Evolutionary conservation across 78 protist species (phyloP).

Genomic region (slime mould (Dictyostelium discoideum)): DNA sequence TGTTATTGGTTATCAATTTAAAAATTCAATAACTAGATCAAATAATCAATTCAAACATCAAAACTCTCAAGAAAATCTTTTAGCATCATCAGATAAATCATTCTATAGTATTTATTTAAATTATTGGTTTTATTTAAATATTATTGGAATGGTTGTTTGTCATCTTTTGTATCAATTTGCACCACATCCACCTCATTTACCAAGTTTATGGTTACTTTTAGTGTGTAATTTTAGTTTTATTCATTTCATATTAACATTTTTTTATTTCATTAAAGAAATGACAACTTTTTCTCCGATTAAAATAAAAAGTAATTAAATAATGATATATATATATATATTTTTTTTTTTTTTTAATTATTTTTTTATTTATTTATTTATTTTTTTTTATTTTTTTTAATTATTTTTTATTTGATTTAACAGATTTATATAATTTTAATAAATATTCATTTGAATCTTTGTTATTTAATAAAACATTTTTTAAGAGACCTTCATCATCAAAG

Average conservation of each 20-base stretch:
- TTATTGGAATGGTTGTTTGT: slow-evolving; percentile 7
- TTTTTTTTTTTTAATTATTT: background rate
- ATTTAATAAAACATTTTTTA: slow-evolving; percentile 18
- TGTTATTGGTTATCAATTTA: slow-evolving; percentile 18
- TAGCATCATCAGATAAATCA: background rate
- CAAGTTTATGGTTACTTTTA: slow-evolving; percentile 45
- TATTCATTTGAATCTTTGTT: slow-evolving; percentile 25
- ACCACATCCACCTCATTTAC: slow-evolving; percentile 45
- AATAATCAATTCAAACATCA: background rate
- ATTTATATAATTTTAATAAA: background rate
- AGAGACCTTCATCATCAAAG: slow-evolving; percentile 39
- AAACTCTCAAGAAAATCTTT: background rate
- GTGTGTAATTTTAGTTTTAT: slow-evolving; percentile 49
- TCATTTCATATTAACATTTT: background rate
- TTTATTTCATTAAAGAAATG: slow-evolving; percentile 15
- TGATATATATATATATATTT: background rate
- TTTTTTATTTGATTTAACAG: background rate
- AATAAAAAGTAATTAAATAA: background rate
- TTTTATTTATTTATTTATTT: background rate
- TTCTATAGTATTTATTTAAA: background rate
- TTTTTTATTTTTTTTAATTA: background rate
- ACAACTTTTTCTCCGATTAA: background rate
- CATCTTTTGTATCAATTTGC: slow-evolving; percentile 38
- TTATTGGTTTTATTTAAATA: slow-evolving; percentile 4
- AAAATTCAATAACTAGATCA: background rate